Evolutionary conservation across 331 rosid species (phyloP), one percentile per base, ranked within the genome.

Genomic region (Quercus phellos): DNA sequence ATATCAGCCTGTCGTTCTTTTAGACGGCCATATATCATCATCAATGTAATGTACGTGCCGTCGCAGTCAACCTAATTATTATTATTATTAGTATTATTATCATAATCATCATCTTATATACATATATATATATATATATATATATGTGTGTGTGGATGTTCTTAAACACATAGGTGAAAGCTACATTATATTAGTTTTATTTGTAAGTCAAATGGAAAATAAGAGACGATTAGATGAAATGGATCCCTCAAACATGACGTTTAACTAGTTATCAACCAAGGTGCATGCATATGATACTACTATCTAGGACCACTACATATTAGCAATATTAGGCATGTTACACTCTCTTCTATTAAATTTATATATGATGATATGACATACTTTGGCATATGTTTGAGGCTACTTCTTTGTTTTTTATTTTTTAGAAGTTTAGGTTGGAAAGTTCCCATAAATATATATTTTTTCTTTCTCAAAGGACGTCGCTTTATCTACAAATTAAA

Each of bases 231-330:
- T 80, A 86, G 87, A 83, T 88, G 56, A 81, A 76, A 84, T 56
- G 88, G 74, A 80, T 81, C 91, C 79, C 74, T 89, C 90, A 76
- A 79, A 38, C 14, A 69, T 87, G 88, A 92, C 93, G 70, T 70
- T 63, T 69, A 81, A 54, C 85, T 73, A 74, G 81, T 67, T 81
- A 63, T 82, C 51, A 60, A 72, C 73, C 81, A 60, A 73, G 75
- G 59, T 75, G 74, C 85, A 78, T 84, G 82, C 89, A 78, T 68
- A 71, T 78, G 72, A 69, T 55, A 58, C 82, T 78, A 64, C 26
- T 22, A 43, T 74, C 59, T 73, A 74, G 73, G 38, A 72, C 61
- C 67, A 42, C 75, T 82, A 70, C 80, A 50, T 68, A n/a, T 46
- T 27, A 46, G 5, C 61, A n/a, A 66, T 5, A 66, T 32, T 4